These are phyloP conservation scores for Komagataella phaffii DNA, from an alignment of 805 yeast species.

Conservation along the genomic window DNA sequence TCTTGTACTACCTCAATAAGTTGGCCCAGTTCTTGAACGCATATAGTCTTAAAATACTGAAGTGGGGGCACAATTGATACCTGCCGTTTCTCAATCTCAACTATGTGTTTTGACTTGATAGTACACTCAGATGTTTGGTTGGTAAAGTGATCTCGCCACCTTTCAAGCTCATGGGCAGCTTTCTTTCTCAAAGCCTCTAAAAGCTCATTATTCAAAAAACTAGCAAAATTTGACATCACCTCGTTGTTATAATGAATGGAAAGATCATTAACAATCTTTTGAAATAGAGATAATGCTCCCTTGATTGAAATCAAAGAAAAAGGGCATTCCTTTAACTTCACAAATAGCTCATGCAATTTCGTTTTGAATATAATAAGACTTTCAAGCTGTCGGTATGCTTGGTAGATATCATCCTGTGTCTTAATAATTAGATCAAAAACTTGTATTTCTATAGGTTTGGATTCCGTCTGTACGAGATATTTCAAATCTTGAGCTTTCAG, in stretches of 20 bases:
- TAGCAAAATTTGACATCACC: background rate
- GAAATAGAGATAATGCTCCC: background rate
- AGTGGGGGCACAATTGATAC: constrained; percentile 13
- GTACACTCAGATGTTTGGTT: background rate
- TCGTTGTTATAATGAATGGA: too few species aligned
- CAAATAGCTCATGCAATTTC: background rate
- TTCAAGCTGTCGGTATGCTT: constrained; percentile 1
- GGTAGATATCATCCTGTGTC: background rate
- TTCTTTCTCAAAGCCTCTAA: background rate
- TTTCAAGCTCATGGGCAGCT: background rate
- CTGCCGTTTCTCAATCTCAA: constrained; percentile 12
- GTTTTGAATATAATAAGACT: background rate
- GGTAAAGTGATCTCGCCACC: background rate
- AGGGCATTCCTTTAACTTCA: background rate
- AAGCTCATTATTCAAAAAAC: background rate
- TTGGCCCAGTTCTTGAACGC: background rate
- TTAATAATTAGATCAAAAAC: background rate
- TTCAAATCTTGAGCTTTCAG: constrained; percentile 34
- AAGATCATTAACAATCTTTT: background rate
- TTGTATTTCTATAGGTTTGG: background rate
- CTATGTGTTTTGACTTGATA: constrained; percentile 4
- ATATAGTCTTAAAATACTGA: constrained; percentile 2
- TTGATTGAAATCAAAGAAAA: background rate
- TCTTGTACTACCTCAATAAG: background rate
- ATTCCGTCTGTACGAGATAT: constrained; percentile 9